Evolutionary conservation across 805 yeast genomes (phyloP), one percentile per base, ranked within the genome.

Genomic region (Teunomyces funiuensis): DNA sequence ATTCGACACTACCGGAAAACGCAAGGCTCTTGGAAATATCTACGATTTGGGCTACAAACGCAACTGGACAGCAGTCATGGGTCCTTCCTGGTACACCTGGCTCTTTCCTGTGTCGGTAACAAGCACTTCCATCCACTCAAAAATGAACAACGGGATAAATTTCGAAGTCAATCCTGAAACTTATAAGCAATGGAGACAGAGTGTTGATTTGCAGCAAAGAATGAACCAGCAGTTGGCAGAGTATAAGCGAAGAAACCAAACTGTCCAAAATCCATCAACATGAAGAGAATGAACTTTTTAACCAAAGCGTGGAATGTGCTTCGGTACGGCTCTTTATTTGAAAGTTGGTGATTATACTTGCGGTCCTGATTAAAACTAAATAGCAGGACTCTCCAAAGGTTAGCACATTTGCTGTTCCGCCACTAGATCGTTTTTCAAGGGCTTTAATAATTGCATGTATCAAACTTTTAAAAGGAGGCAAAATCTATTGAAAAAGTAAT

Each of bases 51-150:
- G 97, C 0, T 55, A 57, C 16, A 47, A 53, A 36, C 53, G 60
- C 5, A 93, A 93, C 58, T 82, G 89, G 86, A 47, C 55, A 14
- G 66, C 74, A 5, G 77, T 87, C 1, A 84, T 91, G 95, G 99
- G 99, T 0, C 45, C 59, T 2, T 59, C 65, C 1, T 73, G 80
- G 77, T 36, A 46, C 6, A 80, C 82, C 45, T 89, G 97, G 97
- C 36, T 83, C 6, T 56, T 89, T 1, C 98, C 98, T 0, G 42
- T 61, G 1, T 17, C 46, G 10, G 54, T 57, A 14, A 55, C 65
- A 3, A 44, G 44, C 18, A 43, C 41, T n/a, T 39, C 50, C 2
- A 47, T 62, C 19, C 23, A 44, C 7, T 54, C 52, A 1, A 45
- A 43, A 3, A 50, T 47, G 28, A 56, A 52, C 23, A 64, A 68